These are phyloP conservation scores for Mrakia gelida DNA, from an alignment of 768 basidiomycete genomes.

Conservation along the genomic window DNA sequence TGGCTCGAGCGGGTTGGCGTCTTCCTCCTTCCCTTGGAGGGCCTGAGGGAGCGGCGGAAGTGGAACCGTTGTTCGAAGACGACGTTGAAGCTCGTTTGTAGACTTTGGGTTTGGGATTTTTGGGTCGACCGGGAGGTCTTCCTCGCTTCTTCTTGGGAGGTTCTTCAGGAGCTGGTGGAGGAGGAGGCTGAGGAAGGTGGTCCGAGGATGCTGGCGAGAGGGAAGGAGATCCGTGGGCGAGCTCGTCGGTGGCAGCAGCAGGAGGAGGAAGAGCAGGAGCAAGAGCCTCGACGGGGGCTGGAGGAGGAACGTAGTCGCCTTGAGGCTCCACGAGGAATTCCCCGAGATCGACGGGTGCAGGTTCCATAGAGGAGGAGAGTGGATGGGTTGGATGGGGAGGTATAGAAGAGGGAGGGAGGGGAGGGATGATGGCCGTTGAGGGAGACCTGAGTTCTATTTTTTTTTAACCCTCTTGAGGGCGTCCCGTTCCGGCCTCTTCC, in stretches of 20 bases:
- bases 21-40: background rate
- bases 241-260: background rate
- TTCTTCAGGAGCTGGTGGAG: background rate
- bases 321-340: no score
- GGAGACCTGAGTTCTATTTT: no score
- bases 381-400: background rate
- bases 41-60: background rate
- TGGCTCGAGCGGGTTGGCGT: background rate
- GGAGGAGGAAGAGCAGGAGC: background rate
- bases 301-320: background rate
- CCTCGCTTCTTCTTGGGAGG: constrained; percentile 3
- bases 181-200: constrained; percentile 3
- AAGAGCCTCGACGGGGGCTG: background rate
- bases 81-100: background rate
- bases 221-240: background rate
- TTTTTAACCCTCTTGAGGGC: no score
- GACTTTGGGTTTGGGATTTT: background rate
- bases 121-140: background rate
- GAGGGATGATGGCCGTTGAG: no score
- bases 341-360: background rate
- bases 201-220: constrained; percentile 1
- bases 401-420: background rate
- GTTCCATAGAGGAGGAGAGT: background rate
- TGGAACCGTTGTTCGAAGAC: background rate
- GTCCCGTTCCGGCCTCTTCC: no score